Evolutionary conservation across 768 basidiomycete species (phyloP).

Genomic region (Lactarius evosmus): DNA sequence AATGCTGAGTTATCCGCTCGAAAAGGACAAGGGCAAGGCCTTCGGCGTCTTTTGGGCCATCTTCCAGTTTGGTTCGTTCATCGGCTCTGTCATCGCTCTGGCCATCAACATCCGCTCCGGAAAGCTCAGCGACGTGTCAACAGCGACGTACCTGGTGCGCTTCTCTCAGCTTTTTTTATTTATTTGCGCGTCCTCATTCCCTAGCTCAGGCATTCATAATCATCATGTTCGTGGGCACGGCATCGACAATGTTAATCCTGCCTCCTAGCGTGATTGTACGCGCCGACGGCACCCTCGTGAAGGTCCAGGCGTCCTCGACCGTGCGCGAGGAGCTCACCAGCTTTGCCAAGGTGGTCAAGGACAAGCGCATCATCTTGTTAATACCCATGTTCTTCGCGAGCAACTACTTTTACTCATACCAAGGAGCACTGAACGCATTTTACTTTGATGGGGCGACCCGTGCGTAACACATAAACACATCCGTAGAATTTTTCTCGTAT

Average conservation of each 20-base stretch:
- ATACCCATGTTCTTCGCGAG: conserved; percentile 45
- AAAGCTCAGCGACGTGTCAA: conserved; percentile 37
- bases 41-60: conserved; percentile 54
- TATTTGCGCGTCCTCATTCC: background rate
- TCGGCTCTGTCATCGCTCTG: conserved; percentile 44
- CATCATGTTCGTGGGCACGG: conserved; percentile 44
- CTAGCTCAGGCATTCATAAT: conserved; percentile 39
- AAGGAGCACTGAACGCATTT: conserved; percentile 40
- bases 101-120: conserved; percentile 41
- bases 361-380: conserved; percentile 42
- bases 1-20: conserved; percentile 57
- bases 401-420: conserved; percentile 48
- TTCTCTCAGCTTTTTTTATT: background rate
- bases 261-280: conserved; percentile 40
- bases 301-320: conserved; percentile 35
- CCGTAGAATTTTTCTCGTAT: background rate
- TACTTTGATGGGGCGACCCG: conserved; percentile 45
- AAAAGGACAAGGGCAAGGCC: conserved; percentile 52
- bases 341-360: conserved; percentile 38
- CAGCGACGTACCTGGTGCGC: conserved; percentile 41
- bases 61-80: conserved; percentile 44
- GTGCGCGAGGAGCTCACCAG: conserved; percentile 33
- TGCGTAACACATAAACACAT: background rate
- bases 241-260: conserved; percentile 37
- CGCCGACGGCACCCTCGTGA: conserved; percentile 42